Percentiles rank a stretch among this genome's conserved stretches.
phyloP scores from a whole-genome alignment of 139 green algal genomes.

The Tetradesmus lagerheimii region DNA sequence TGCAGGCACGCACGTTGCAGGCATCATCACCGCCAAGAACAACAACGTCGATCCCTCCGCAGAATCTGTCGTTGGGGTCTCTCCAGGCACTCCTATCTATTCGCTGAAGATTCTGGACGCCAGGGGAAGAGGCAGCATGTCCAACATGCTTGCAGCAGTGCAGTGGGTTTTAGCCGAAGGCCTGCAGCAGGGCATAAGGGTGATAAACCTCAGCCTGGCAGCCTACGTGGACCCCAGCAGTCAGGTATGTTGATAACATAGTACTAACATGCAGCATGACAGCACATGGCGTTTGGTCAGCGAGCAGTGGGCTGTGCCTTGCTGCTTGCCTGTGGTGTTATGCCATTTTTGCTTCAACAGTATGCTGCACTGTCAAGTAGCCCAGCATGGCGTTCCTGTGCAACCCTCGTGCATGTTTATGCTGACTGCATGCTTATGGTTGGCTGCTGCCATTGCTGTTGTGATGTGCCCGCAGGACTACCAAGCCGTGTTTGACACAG shows the following conservation, averaged over 20 bases:
- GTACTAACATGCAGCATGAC: too few species aligned
- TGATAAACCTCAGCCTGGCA: slow-evolving; percentile 39
- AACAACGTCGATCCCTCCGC: not conserved
- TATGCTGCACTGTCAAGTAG: too few species aligned
- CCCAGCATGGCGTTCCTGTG: too few species aligned
- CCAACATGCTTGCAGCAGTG: not conserved
- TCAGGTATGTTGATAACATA: not conserved
- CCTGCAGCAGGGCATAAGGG: not conserved
- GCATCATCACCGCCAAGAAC: slow-evolving; percentile 14
- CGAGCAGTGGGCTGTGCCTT: not conserved
- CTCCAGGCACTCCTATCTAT: not conserved
- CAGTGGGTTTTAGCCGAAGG: slow-evolving; percentile 1
- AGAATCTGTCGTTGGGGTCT: not conserved
- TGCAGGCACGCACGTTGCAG: slow-evolving; percentile 30
- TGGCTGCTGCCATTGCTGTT: not conserved
- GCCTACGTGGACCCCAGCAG: not conserved
- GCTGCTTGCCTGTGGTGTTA: not conserved
- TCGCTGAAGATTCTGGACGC: slow-evolving; percentile 25
- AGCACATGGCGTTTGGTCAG: too few species aligned
- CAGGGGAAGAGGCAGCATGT: not conserved
- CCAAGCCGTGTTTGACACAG: not conserved
- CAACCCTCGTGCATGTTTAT: too few species aligned
- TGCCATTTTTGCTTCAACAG: too few species aligned
- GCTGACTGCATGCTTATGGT: too few species aligned
- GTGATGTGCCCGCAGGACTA: not conserved